Evolutionary conservation across 352 stramenopile genomes (phyloP).

Genomic region (Plasmopara muralis): DNA sequence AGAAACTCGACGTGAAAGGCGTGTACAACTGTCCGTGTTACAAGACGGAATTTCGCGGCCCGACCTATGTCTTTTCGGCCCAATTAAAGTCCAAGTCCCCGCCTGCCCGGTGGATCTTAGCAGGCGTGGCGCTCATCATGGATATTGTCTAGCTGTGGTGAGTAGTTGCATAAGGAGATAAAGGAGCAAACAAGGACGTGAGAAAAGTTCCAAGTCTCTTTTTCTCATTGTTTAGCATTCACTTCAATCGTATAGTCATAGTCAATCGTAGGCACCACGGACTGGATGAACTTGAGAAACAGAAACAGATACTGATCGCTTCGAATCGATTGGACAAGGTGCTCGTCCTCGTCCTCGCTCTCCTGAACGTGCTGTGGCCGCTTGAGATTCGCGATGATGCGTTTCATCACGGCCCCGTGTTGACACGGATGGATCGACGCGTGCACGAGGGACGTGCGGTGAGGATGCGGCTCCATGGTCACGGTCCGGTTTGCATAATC

Average conservation of each 20-base stretch:
- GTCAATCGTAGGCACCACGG: conserved; percentile 98
- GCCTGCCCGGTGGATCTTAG: conserved; percentile 91
- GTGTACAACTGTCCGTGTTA: conserved; percentile 95
- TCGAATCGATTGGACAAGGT: conserved; percentile 46
- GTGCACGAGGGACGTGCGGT: conserved; percentile 84
- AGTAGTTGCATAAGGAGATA: too few relatives aligned
- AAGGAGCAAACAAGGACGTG: too few relatives aligned
- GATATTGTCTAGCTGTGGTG: conserved; percentile 61
- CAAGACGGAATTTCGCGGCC: conserved; percentile 94
- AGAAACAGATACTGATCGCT: conserved; percentile 99
- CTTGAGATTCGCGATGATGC: conserved; percentile 94
- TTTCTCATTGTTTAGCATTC: conserved; percentile 51
- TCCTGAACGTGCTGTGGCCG: conserved; percentile 22
- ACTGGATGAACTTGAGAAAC: conserved; percentile 99
- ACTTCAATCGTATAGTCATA: conserved; percentile 99
- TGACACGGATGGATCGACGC: conserved; percentile 97
- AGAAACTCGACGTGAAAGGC: conserved; percentile 93
- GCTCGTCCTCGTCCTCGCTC: conserved; percentile 23
- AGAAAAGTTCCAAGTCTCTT: background rate
- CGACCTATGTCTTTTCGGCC: conserved; percentile 96
- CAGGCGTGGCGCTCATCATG: conserved; percentile 94
- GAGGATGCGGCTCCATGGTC: conserved; percentile 97
- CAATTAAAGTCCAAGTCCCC: conserved; percentile 97
- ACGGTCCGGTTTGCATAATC: conserved; percentile 99
- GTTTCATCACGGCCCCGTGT: conserved; percentile 98